phyloP scores from a whole-genome alignment of 1,284 basidiomycete species.

The Ganoderma boninense region DNA sequence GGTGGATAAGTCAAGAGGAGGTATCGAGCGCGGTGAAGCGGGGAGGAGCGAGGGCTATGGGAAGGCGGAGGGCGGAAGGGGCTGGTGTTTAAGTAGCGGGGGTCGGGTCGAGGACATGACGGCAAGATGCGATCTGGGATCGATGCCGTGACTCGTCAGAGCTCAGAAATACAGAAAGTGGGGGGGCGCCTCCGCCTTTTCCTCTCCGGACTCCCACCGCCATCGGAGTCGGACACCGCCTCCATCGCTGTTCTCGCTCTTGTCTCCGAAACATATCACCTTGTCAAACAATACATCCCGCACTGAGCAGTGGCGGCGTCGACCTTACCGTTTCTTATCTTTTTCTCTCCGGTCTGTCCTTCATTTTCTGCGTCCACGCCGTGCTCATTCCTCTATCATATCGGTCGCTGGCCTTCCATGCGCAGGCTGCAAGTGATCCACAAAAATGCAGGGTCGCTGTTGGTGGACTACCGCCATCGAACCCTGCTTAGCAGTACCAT shows the following conservation, averaged over 20 bases:
- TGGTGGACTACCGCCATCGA: not conserved
- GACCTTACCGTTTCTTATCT: not conserved
- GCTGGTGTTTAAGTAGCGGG: not conserved
- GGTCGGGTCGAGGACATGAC: not conserved
- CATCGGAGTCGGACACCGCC: not conserved
- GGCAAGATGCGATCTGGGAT: not conserved
- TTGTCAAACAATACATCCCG: not conserved
- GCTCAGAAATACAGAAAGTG: not conserved
- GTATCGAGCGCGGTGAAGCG: not conserved
- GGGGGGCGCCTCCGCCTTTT: slow-evolving; percentile 4
- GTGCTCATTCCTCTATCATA: not conserved
- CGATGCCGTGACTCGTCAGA: not conserved
- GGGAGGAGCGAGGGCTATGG: not conserved
- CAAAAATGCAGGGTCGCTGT: not conserved
- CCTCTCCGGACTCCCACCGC: not conserved
- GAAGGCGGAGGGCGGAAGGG: not conserved
- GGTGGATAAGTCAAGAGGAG: not conserved
- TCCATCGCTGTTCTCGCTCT: not conserved
- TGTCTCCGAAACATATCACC: not conserved
- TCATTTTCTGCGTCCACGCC: not conserved
- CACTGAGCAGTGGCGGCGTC: not conserved
- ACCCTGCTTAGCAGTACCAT: not conserved
- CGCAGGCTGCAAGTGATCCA: not conserved
- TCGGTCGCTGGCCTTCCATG: not conserved
- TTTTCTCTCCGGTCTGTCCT: not conserved